A percentile compares a stretch with the other conserved stretches of the same genome.
phyloP scores from a whole-genome alignment of 352 stramenopile species.

The Phytophthora boehmeriae region DNA sequence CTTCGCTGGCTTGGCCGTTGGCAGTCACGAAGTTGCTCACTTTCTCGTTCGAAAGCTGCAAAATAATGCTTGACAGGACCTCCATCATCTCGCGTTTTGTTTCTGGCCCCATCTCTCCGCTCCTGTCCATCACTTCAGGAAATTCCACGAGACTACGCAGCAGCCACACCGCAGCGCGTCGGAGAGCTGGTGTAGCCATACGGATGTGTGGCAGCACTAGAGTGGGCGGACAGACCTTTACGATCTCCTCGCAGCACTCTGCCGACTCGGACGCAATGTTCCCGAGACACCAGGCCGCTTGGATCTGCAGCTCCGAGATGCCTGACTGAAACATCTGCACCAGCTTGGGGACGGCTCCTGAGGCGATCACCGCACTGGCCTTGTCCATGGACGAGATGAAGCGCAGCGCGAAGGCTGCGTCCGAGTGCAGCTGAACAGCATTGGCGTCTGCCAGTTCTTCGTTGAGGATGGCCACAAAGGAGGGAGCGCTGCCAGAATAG shows the following conservation, averaged over 20 bases:
- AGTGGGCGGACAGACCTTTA: slow-evolving; percentile 69
- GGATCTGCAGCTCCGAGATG: slow-evolving; percentile 89
- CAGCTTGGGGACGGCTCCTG: slow-evolving; percentile 74
- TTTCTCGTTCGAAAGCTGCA: slow-evolving; percentile 82
- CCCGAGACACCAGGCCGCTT: slow-evolving; percentile 85
- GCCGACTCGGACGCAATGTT: slow-evolving; percentile 85
- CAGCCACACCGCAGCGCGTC: slow-evolving; percentile 81
- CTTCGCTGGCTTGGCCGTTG: slow-evolving; percentile 49
- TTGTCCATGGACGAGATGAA: slow-evolving; percentile 92
- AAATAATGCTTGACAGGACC: slow-evolving; percentile 73
- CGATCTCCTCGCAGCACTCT: slow-evolving; percentile 75
- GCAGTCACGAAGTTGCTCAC: slow-evolving; percentile 61
- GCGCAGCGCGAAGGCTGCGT: slow-evolving; percentile 84
- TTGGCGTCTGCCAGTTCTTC: slow-evolving; percentile 64
- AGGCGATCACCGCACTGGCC: slow-evolving; percentile 69
- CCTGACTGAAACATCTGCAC: slow-evolving; percentile 86
- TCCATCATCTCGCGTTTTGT: slow-evolving; percentile 80
- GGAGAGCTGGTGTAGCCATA: slow-evolving; percentile 79
- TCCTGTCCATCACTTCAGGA: slow-evolving; percentile 71
- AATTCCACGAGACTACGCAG: slow-evolving; percentile 87
- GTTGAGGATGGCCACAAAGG: slow-evolving; percentile 81
- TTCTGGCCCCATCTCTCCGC: slow-evolving; percentile 43
- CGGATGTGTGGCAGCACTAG: slow-evolving; percentile 83
- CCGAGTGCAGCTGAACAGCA: slow-evolving; percentile 80
- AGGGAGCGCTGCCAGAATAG: slow-evolving; percentile 83